phyloP scores from a whole-genome alignment of 2,329 filamentous ascomycete species.

The Pseudogymnoascus sp. region DNA sequence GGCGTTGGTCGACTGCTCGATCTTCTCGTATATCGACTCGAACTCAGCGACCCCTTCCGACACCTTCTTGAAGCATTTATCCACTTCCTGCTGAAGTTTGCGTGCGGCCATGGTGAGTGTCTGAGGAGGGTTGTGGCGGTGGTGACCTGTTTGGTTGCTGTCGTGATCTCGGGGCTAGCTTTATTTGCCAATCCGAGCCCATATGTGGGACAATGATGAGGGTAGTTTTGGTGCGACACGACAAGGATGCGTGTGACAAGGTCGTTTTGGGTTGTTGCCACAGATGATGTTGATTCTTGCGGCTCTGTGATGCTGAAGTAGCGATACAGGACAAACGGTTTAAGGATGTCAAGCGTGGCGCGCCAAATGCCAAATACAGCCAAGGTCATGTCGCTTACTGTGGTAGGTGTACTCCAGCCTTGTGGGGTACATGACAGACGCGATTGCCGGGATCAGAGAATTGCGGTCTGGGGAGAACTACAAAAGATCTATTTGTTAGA shows the following conservation, averaged over 20 bases:
- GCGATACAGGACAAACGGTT: slow-evolving; percentile 7
- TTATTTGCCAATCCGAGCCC: slow-evolving; percentile 20
- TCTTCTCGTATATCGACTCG: slow-evolving; percentile 95
- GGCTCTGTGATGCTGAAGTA: slow-evolving; percentile 8
- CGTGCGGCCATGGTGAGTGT: slow-evolving; percentile 72
- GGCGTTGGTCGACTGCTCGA: slow-evolving; percentile 81
- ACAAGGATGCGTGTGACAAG: slow-evolving; percentile 9
- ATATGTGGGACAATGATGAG: slow-evolving; percentile 18
- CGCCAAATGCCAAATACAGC: slow-evolving; percentile 2
- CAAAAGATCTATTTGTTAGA: neutral
- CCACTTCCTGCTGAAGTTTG: slow-evolving; percentile 96
- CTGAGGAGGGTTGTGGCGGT: slow-evolving; percentile 11
- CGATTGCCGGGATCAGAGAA: slow-evolving; percentile 6
- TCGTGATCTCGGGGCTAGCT: slow-evolving; percentile 24
- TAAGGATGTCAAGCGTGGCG: slow-evolving; percentile 6
- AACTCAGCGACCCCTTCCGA: slow-evolving; percentile 87
- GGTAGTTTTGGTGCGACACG: neutral
- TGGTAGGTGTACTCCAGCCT: slow-evolving; percentile 4
- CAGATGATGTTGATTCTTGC: neutral
- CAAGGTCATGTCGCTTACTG: slow-evolving; percentile 5
- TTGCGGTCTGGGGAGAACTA: neutral
- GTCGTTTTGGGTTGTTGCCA: neutral
- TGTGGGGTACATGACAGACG: slow-evolving; percentile 7
- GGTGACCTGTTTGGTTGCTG: slow-evolving; percentile 17
- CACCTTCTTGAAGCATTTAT: slow-evolving; percentile 99